phyloP scores from a whole-genome alignment of 495 filamentous ascomycete species.

The Tuber calosporum region DNA sequence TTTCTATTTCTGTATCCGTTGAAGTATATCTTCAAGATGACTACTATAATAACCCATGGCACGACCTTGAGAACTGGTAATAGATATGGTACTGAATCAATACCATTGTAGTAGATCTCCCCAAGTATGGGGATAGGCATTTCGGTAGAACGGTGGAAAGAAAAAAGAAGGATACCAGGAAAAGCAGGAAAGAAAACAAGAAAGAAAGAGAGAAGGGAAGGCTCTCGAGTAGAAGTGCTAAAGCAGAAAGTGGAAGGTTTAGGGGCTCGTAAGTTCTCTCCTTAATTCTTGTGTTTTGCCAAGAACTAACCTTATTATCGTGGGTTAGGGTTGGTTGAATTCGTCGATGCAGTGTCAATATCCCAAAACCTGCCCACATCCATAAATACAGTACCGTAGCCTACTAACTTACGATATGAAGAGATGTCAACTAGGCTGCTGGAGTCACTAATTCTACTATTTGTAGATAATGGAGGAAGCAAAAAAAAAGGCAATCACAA shows the following conservation, averaged over 20 bases:
- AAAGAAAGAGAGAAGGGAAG: conserved; percentile 13
- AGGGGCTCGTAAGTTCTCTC: neutral
- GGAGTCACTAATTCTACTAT: neutral
- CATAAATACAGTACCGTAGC: neutral
- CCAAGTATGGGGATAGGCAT: conserved; percentile 79
- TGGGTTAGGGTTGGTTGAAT: neutral
- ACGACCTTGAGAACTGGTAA: conserved; percentile 54
- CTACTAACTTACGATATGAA: neutral
- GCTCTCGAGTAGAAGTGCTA: neutral
- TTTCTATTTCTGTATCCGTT: conserved; percentile 65
- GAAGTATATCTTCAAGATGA: conserved; percentile 68
- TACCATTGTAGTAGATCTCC: conserved; percentile 56
- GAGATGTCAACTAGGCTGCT: neutral
- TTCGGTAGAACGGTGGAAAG: conserved; percentile 18
- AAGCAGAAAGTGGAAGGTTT: conserved; percentile 6
- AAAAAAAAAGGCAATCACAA: conserved; percentile 14
- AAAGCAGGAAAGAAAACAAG: conserved; percentile 11
- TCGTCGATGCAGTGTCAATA: neutral
- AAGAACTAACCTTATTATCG: neutral
- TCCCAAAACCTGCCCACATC: too few relatives aligned
- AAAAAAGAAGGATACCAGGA: conserved; percentile 6
- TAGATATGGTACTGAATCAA: conserved; percentile 58
- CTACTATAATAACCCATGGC: conserved; percentile 55
- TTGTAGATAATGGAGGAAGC: neutral
- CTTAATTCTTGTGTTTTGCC: neutral